Evolutionary conservation across 495 filamentous ascomycete species (phyloP).

Genomic region (Friedmanniomyces simplex): DNA sequence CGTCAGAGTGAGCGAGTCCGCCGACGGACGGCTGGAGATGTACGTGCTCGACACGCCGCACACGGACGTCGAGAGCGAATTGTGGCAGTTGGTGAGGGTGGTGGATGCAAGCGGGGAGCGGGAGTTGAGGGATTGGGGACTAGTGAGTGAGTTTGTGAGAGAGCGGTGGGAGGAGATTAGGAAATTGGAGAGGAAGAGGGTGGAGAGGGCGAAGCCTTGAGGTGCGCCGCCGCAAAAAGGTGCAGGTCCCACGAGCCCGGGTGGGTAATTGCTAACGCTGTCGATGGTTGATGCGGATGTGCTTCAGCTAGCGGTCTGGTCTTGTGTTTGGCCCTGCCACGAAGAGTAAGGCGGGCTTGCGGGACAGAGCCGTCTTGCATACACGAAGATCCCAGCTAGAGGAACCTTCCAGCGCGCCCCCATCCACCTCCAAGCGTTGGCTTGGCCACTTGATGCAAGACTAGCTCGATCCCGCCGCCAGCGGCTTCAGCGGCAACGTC

Average conservation of each 20-base stretch:
- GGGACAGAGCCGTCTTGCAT: too few relatives aligned
- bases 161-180: conserved; percentile 14
- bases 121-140: neutral
- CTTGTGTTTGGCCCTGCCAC: too few relatives aligned
- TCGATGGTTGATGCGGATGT: too few relatives aligned
- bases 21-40: neutral
- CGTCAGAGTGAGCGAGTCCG: conserved; percentile 1
- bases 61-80: conserved; percentile 7
- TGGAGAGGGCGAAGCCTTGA: neutral
- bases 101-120: conserved; percentile 5
- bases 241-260: too few relatives aligned
- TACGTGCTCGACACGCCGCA: neutral
- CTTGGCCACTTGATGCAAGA: too few relatives aligned
- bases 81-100: conserved; percentile 13
- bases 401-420: too few relatives aligned
- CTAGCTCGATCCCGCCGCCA: conserved; percentile 5
- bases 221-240: neutral
- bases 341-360: too few relatives aligned
- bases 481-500: conserved; percentile 1
- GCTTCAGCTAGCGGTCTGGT: too few relatives aligned
- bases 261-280: too few relatives aligned
- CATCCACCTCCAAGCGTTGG: too few relatives aligned
- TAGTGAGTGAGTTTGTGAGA: conserved; percentile 1
- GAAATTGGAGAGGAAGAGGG: conserved; percentile 2
- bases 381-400: too few relatives aligned